Base-by-base conservation (phyloP, 1,139 yeast genomes). In the Taiozyma sp. region DNA sequence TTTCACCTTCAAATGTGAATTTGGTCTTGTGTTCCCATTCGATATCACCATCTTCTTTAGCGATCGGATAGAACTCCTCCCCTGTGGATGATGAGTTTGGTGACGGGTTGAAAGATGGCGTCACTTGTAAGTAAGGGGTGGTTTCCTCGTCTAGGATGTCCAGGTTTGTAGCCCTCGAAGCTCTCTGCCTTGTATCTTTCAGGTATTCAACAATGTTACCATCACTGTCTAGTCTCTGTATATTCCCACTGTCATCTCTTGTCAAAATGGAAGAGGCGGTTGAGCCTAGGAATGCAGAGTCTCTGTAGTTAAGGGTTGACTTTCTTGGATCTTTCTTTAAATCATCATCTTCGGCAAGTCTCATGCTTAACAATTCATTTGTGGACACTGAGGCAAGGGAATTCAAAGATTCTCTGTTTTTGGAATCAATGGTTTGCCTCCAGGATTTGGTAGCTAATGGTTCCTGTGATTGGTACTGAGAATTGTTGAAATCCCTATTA, bases 301-400 rank as follows among this genome's bases (percentile, higher is more conserved):
- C 75, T 62, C 81, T 68, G 48, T 67, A 57, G 8, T 72, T 70
- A 24, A 75, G 61, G 30, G 67, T 66, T 2, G 74, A 70, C 54
- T 70, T 70, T 51, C 70, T 65, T 30, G 74, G 74, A 52, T 70
- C 74, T 55, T 73, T 72, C 44, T 68, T 67, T 34, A 72, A 62
- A 43, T 69, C 68, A 46, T 72, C 71, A 58, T 83, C 86, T 24
- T 83, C 87, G 27, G 89, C 92, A 48, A 89, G 72, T 61, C 92
- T 79, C 41, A 93, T 90, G 10, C 91, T 86, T 63, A 90, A 78
- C 46, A 91, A 74, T 66, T 90, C 95, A 52, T 85, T 91, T 0
- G 97, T 88, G 47, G 93, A 84, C 29, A 91, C 93, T 0, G 97
- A 90, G 38, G 93, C 92, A 57, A 87, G 64, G 0, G 97, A 87